Conservation (phyloP, 495 filamentous ascomycete genomes). For the Aspergillus funiculosus region DNA sequence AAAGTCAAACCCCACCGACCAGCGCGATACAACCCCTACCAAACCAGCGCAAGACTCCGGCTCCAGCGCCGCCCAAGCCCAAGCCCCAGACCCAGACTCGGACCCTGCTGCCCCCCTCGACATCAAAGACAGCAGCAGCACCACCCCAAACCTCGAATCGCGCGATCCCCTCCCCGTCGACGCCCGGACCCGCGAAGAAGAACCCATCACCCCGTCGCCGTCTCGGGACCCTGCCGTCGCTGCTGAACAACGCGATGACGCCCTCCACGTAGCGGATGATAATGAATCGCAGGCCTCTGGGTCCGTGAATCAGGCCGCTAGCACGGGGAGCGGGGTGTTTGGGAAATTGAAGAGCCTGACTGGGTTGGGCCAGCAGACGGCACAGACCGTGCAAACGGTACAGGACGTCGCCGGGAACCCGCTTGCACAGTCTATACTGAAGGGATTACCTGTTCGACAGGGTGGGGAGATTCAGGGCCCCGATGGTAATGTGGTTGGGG, state of each 20-base stretch:
- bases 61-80: constrained; percentile 8
- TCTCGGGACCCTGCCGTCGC: not conserved
- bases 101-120: not conserved
- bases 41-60: constrained; percentile 4
- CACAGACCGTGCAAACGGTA: not conserved
- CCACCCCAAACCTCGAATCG: constrained; percentile 1
- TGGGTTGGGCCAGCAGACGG: not conserved
- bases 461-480: constrained; percentile 51
- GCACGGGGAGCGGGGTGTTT: constrained; percentile 5
- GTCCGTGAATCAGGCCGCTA: not conserved
- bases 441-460: constrained; percentile 51
- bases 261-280: not conserved
- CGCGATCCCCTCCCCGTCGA: too few relatives aligned
- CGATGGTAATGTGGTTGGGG: constrained; percentile 52
- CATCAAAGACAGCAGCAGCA: constrained; percentile 14
- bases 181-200: not conserved
- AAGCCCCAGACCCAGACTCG: not conserved
- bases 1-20: not conserved
- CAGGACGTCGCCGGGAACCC: constrained; percentile 3
- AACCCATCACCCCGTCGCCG: not conserved
- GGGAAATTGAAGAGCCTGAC: constrained; percentile 3
- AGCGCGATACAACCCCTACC: not conserved
- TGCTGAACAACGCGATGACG: not conserved
- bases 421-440: constrained; percentile 45
- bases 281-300: constrained; percentile 3